Evolutionary conservation across 208 protist genomes (phyloP).

Genomic region (Herpetomonas tarakana): DNA sequence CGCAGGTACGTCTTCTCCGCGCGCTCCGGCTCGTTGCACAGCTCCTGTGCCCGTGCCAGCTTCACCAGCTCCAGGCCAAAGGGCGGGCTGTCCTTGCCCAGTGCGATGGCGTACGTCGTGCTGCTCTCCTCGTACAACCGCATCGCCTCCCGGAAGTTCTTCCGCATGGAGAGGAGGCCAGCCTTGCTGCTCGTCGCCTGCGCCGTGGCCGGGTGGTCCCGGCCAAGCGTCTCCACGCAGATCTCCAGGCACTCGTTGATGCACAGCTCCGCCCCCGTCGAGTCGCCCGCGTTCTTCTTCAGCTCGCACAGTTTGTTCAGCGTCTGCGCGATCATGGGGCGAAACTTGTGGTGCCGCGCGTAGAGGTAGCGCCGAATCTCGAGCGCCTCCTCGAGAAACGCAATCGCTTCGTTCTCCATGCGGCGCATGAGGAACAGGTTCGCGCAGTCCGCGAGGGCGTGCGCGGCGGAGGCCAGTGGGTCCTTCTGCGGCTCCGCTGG

Average conservation of each 20-base stretch:
- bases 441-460: slow-evolving; percentile 85
- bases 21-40: slow-evolving; percentile 60
- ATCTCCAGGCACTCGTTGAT: slow-evolving; percentile 86
- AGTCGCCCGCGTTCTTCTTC: slow-evolving; percentile 76
- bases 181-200: slow-evolving; percentile 86
- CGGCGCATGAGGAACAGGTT: slow-evolving; percentile 70
- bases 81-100: slow-evolving; percentile 77
- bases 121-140: slow-evolving; percentile 80
- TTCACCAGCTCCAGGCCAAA: slow-evolving; percentile 82
- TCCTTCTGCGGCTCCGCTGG: slow-evolving; percentile 72
- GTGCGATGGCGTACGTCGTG: slow-evolving; percentile 52
- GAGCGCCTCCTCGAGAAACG: slow-evolving; percentile 84
- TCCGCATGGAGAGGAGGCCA: slow-evolving; percentile 62
- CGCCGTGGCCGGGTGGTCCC: slow-evolving; percentile 79
- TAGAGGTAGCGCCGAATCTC: slow-evolving; percentile 87
- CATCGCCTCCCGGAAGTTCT: slow-evolving; percentile 80
- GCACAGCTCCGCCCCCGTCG: slow-evolving; percentile 80
- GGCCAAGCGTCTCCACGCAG: slow-evolving; percentile 76
- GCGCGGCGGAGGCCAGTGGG: slow-evolving; percentile 77
- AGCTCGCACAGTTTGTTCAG: slow-evolving; percentile 88
- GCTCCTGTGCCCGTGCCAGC: slow-evolving; percentile 77
- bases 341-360: slow-evolving; percentile 69
- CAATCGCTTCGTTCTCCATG: slow-evolving; percentile 66
- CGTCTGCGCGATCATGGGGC: slow-evolving; percentile 89
- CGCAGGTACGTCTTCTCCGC: slow-evolving; percentile 71